These are phyloP conservation scores for Suillus weaverae DNA, from an alignment of 768 basidiomycete genomes.

Conservation along the genomic window DNA sequence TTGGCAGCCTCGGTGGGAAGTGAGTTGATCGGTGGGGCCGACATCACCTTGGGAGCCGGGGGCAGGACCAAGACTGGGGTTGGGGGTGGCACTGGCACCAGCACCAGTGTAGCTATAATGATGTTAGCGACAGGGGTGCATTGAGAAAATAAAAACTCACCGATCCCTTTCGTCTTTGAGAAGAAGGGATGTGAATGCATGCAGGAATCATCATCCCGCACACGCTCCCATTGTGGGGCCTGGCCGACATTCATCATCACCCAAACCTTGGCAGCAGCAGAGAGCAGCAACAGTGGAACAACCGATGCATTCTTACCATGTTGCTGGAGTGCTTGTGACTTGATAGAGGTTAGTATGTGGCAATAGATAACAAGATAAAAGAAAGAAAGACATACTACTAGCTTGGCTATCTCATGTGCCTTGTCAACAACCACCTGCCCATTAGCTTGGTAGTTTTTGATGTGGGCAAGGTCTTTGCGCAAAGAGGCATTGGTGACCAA, in stretches of 20 bases:
- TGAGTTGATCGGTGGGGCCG: not conserved
- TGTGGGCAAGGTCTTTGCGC: accelerated
- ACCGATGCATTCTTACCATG: not conserved
- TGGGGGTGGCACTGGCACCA: too few species aligned
- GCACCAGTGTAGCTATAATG: too few species aligned
- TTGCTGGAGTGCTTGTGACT: too few species aligned
- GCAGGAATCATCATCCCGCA: not conserved
- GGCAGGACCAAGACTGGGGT: too few species aligned
- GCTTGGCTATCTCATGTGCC: not conserved
- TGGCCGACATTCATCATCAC: not conserved
- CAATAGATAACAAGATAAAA: too few species aligned
- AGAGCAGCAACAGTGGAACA: not conserved
- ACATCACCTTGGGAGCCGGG: too few species aligned
- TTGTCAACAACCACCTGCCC: not conserved
- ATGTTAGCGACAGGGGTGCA: not conserved
- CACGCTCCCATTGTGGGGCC: not conserved
- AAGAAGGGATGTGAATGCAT: not conserved
- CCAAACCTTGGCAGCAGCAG: not conserved
- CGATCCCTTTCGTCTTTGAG: too few species aligned
- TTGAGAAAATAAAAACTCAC: not conserved
- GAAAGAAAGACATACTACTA: not conserved
- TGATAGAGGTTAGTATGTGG: too few species aligned
- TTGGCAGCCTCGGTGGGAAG: not conserved
- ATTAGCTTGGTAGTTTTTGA: accelerated
- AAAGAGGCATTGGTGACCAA: accelerated